Percentiles rank a stretch among this genome's conserved stretches.
phyloP scores from a whole-genome alignment of 1,139 yeast species.

The Suhomyces kunorum region DNA sequence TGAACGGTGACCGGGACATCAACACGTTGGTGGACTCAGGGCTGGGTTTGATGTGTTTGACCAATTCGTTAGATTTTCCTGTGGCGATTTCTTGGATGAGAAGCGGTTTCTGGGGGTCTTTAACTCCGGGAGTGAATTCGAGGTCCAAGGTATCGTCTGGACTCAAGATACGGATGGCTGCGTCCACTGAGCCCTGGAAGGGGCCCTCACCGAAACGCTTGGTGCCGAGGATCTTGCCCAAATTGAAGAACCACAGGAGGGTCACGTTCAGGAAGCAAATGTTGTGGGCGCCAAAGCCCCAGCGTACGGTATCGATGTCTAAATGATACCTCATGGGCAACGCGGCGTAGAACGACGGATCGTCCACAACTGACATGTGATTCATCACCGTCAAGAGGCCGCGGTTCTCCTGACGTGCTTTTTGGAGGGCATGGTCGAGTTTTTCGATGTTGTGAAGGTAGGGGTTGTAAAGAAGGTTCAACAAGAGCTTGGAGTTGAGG shows the following conservation, averaged over 20 bases:
- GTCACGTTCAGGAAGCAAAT: slow-evolving; percentile 70
- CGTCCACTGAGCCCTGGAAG: slow-evolving; percentile 87
- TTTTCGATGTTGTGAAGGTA: slow-evolving; percentile 60
- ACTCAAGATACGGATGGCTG: slow-evolving; percentile 80
- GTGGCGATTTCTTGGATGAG: slow-evolving; percentile 36
- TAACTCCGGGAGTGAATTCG: slow-evolving; percentile 43
- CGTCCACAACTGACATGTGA: slow-evolving; percentile 93
- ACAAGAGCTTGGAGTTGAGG: slow-evolving; percentile 60
- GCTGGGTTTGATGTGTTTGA: slow-evolving; percentile 29
- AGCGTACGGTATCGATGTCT: slow-evolving; percentile 70
- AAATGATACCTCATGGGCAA: slow-evolving; percentile 71
- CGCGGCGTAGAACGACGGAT: slow-evolving; percentile 87
- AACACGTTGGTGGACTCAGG: slow-evolving; percentile 35
- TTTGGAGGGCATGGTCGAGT: slow-evolving; percentile 61
- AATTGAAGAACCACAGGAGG: slow-evolving; percentile 66
- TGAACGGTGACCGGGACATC: slow-evolving; percentile 48
- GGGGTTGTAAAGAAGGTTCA: slow-evolving; percentile 64
- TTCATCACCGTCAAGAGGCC: slow-evolving; percentile 89
- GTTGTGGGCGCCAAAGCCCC: slow-evolving; percentile 95
- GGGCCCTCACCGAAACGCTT: slow-evolving; percentile 91
- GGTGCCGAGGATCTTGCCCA: slow-evolving; percentile 86
- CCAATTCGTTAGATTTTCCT: slow-evolving; percentile 21
- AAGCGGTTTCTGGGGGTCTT: slow-evolving; percentile 30
- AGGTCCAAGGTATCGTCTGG: slow-evolving; percentile 72
- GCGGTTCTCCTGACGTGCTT: slow-evolving; percentile 66